Percentiles rank a stretch among this genome's conserved stretches.
phyloP scores from a whole-genome alignment of 1,139 yeast genomes.

The Scheffersomyces parashehatae region DNA sequence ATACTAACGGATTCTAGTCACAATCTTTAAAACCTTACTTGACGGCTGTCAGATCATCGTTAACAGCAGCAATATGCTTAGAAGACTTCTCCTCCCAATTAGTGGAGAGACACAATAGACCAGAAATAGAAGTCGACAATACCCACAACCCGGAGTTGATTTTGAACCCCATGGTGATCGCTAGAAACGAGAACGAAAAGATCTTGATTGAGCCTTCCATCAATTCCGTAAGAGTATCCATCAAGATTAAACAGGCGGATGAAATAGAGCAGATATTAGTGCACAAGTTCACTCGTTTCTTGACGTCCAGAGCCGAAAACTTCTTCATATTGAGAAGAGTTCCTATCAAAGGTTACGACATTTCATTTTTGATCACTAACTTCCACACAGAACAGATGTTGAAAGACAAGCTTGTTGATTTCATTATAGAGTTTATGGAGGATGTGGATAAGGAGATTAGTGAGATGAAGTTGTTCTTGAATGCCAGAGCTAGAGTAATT shows the following conservation, averaged over 20 bases:
- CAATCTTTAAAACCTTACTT: conserved; percentile 96
- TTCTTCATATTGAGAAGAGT: conserved; percentile 88
- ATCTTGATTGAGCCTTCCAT: conserved; percentile 93
- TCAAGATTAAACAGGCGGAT: conserved; percentile 94
- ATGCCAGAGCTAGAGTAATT: conserved; percentile 96
- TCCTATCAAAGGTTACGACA: conserved; percentile 90
- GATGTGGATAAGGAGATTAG: conserved; percentile 98
- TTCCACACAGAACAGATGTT: conserved; percentile 95
- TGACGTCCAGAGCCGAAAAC: conserved; percentile 94
- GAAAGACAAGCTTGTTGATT: conserved; percentile 92
- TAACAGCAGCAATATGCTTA: conserved; percentile 92
- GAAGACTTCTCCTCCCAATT: conserved; percentile 94
- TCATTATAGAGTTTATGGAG: conserved; percentile 97
- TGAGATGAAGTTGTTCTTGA: conserved; percentile 95
- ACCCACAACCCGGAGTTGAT: conserved; percentile 73
- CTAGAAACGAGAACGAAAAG: conserved; percentile 91
- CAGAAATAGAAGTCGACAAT: conserved; percentile 84
- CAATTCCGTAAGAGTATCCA: conserved; percentile 84
- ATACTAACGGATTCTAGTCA: conserved; percentile 40
- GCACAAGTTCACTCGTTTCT: conserved; percentile 88
- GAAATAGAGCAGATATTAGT: conserved; percentile 94
- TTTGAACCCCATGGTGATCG: conserved; percentile 84
- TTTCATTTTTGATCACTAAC: conserved; percentile 89
- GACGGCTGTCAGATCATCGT: conserved; percentile 89
- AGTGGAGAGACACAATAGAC: conserved; percentile 96